Conservation (phyloP, 768 basidiomycete genomes). For the Fistulinella prunicolor region DNA sequence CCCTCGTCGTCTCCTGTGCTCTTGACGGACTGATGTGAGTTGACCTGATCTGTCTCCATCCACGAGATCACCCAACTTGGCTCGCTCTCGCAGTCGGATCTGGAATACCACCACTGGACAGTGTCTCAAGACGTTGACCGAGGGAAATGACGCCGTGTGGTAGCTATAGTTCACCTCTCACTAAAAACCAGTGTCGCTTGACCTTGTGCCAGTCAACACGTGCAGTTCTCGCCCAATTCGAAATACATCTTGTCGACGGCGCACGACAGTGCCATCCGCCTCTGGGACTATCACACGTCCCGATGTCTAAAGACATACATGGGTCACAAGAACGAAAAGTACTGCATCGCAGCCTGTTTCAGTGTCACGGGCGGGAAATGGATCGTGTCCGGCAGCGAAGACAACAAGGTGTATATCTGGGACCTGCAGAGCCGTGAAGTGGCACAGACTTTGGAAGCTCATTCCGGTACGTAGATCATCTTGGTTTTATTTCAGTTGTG, state of each 20-base stretch:
- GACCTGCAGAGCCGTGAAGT: constrained; percentile 86
- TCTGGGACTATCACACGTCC: constrained; percentile 94
- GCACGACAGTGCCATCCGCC: constrained; percentile 86
- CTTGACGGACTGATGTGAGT: constrained; percentile 89
- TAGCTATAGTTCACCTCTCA: constrained; percentile 28
- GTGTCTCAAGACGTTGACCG: constrained; percentile 93
- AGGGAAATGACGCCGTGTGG: constrained; percentile 85
- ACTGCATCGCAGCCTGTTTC: constrained; percentile 81
- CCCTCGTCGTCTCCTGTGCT: constrained; percentile 87
- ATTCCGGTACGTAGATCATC: constrained; percentile 48
- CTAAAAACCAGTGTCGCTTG: no score
- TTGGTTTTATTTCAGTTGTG: background rate
- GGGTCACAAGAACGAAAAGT: constrained; percentile 80
- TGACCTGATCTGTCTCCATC: constrained; percentile 25
- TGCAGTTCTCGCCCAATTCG: constrained; percentile 93
- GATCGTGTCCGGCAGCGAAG: constrained; percentile 91
- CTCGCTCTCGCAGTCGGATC: constrained; percentile 69
- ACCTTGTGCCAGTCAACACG: constrained; percentile 62
- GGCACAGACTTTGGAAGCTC: constrained; percentile 76
- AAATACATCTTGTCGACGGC: constrained; percentile 93
- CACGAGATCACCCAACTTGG: background rate
- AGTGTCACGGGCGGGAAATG: constrained; percentile 83
- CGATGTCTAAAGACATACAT: constrained; percentile 88
- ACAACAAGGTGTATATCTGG: constrained; percentile 87
- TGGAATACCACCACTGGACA: constrained; percentile 93